Conservation (phyloP, 2,329 filamentous ascomycete species). For the Penicillium sp. region DNA sequence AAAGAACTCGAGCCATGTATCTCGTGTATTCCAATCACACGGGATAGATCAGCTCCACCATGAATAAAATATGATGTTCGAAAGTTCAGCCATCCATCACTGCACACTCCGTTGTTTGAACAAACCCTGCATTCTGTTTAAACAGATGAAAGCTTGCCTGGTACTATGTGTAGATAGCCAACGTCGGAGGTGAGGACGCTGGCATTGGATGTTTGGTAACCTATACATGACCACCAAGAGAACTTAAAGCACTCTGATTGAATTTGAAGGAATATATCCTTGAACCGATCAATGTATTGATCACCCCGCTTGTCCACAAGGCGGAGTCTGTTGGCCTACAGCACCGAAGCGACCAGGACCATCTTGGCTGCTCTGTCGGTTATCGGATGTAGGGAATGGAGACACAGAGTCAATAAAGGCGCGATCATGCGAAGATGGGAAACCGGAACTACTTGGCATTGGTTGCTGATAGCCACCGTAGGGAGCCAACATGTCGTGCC, state of each 20-base stretch:
- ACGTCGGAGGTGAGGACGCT: background rate
- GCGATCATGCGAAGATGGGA: conserved; percentile 33
- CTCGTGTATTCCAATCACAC: no score
- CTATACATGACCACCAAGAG: no score
- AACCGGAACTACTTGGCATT: conserved; percentile 24
- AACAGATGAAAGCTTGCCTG: background rate
- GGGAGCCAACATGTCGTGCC: conserved; percentile 12
- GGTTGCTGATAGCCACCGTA: conserved; percentile 16
- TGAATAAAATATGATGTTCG: background rate
- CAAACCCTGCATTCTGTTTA: background rate
- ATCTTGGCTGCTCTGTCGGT: conserved; percentile 24
- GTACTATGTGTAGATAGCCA: background rate
- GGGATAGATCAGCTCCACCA: background rate
- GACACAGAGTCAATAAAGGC: conserved; percentile 29
- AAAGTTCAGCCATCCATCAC: background rate
- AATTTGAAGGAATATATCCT: background rate
- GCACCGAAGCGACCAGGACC: conserved; percentile 32
- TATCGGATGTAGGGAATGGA: conserved; percentile 20
- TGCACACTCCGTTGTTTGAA: background rate
- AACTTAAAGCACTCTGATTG: background rate
- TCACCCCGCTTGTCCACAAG: conserved; percentile 48
- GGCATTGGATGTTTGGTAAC: background rate
- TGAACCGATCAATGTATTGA: background rate
- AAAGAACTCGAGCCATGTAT: background rate
- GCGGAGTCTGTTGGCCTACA: conserved; percentile 46